A percentile compares a stretch with the other conserved stretches of the same genome.
These are phyloP conservation scores for Globisporangium mamillatum DNA, from an alignment of 352 stramenopile species.

Conservation along the genomic window DNA sequence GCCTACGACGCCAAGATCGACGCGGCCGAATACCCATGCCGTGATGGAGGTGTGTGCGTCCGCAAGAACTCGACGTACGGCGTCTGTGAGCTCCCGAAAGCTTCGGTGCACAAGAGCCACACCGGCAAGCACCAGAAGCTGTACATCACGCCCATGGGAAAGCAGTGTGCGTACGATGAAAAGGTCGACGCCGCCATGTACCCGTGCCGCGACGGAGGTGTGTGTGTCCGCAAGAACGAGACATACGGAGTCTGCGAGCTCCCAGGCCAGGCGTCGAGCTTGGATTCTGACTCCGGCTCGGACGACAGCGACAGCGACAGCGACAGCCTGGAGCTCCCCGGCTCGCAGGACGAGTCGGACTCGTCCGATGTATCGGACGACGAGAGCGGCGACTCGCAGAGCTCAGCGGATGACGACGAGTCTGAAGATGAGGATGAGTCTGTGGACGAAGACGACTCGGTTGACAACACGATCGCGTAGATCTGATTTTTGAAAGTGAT, in stretches of 20 bases:
- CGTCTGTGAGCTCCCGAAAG: conserved; percentile 28
- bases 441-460: neutral
- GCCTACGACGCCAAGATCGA: conserved; percentile 57
- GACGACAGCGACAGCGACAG: conserved; percentile 17
- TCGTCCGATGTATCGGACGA: conserved; percentile 3
- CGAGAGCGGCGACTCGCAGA: conserved; percentile 10
- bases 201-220: conserved; percentile 39
- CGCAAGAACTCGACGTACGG: conserved; percentile 56
- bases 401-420: conserved; percentile 14
- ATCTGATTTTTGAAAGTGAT: neutral
- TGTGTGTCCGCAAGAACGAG: conserved; percentile 52
- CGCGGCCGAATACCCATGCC: conserved; percentile 54
- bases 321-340: conserved; percentile 4
- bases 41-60: conserved; percentile 37
- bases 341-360: conserved; percentile 1
- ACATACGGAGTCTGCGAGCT: conserved; percentile 48
- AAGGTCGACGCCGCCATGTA: conserved; percentile 53
- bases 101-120: neutral
- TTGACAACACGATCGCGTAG: conserved; percentile 1
- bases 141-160: conserved; percentile 48
- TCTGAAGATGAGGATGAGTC: neutral
- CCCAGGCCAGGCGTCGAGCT: conserved; percentile 4
- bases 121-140: conserved; percentile 32
- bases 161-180: conserved; percentile 58
- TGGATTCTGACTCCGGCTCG: conserved; percentile 15